Evolutionary conservation across 2,329 filamentous ascomycete genomes (phyloP), one percentile per base, ranked within the genome.

Genomic region (Penicillium sp.): DNA sequence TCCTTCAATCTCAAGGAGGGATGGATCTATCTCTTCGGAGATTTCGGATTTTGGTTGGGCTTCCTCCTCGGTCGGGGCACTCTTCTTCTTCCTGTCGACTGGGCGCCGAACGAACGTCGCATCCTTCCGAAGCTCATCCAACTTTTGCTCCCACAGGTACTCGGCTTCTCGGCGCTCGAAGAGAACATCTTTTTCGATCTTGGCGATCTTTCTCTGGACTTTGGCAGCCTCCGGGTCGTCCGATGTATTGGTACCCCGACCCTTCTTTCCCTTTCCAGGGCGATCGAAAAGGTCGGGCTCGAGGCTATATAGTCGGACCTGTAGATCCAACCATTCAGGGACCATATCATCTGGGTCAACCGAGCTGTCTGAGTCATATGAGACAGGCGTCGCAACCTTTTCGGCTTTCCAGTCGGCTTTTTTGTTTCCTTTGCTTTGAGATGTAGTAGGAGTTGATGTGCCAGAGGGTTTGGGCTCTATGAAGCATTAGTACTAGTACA

Each of bases 101-200:
- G 58, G 46, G 13, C 66, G 68, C 34, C 71, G 66, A 29, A 61
- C 42, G 38, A 74, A 74, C 11, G 69, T 64, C 42, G 83, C 80
- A 53, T 88, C 83, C 64, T 83, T 86, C 61, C 89, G 84, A 11
- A 92, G 68, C 21, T 80, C 74, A 32, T 86, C 79, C 38, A 79
- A 81, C 56, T 82, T 81, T 5, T 76, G 71, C 56, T 80, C 83
- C 90, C 89, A 92, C 63, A 83, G 77, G 55, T 83, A 77, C 52
- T 90, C 84, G 4, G 88, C 89, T 32, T 83, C 71, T 43, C 81
- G 78, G 54, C 81, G 82, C 67, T 93, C 89, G 65, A 92, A 92
- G 3, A 93, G 75, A 14, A 91, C 79, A 67, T 93, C 90, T 24
- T 85, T 88, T 66, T 94, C 88, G 40, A 97, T 90, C 57, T 83